Evolutionary conservation across 371 early-diverging fungal species (phyloP), one percentile per base, ranked within the genome.

Genomic region (Saksenaea oblongispora): DNA sequence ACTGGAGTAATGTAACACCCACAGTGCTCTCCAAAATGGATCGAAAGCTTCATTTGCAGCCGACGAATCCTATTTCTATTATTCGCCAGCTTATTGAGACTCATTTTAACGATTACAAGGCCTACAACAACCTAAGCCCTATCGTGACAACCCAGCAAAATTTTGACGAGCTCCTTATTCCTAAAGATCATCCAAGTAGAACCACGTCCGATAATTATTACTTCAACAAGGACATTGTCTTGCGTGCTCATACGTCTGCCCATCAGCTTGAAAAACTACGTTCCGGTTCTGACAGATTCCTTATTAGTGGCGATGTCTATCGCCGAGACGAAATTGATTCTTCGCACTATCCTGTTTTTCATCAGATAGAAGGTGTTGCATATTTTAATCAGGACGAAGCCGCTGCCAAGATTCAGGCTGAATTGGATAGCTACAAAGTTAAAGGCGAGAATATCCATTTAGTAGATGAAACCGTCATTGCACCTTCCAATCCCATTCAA

Each of bases 301-400:
- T 96, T 36, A 85, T 96, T 26, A 89, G 91, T 17, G 98, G 95
- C 15, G 99, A 98, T 76, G 98, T 97, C 11, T 98, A 97, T 78
- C 83, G 99, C n/a, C 87, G 97, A 27, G 99, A 98, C 69, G 97
- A 98, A 72, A 95, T 98, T 65, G 98, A 98, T 68, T 75, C 88
- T 1, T 91, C 88, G 57, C 99, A 98, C 69, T 98, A 98, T 76
- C 99, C 99, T 0, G 94, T 94, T 2, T 98, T 98, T 70, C 99
- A 98, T 67, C 99, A 98, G 71, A 94, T 98, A 87, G 99, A 98
- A 68, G 97, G 96, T 0, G 88, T 96, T 24, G 86, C 78, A 31
- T 73, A 85, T 44, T 79, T 86, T 59, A 83, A 85, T 34, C 72
- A 74, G 22, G 63, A 65, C n/a, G 28, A 28, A 56, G 66, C 64